Evolutionary conservation across 768 basidiomycete genomes (phyloP).

Genomic region (Pulveroboletus sp.): DNA sequence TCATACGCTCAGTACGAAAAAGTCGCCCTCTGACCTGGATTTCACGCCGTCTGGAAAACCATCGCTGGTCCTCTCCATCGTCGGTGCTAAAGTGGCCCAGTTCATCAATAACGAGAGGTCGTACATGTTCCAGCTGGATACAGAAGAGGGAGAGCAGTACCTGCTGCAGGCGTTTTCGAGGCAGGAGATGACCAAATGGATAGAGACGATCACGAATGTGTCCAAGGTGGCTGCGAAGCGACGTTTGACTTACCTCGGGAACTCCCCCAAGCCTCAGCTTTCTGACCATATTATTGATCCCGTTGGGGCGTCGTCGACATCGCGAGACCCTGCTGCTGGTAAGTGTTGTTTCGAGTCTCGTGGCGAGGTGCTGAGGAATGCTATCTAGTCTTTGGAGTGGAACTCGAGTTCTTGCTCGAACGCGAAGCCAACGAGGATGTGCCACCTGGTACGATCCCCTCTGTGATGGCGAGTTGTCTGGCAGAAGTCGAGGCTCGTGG

Average conservation of each 20-base stretch:
- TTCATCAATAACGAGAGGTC: slow-evolving; percentile 81
- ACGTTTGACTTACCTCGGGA: slow-evolving; percentile 77
- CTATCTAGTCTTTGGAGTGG: slow-evolving; percentile 68
- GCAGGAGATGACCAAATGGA: slow-evolving; percentile 75
- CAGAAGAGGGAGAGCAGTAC: slow-evolving; percentile 86
- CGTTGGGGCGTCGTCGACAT: slow-evolving; percentile 43
- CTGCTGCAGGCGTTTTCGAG: slow-evolving; percentile 70
- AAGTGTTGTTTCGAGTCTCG: slow-evolving; percentile 22
- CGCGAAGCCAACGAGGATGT: slow-evolving; percentile 59
- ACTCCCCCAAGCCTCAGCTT: slow-evolving; percentile 68
- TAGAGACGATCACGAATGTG: slow-evolving; percentile 68
- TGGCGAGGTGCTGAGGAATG: slow-evolving; percentile 6
- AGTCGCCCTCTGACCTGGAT: slow-evolving; percentile 71
- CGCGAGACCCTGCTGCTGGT: slow-evolving; percentile 78
- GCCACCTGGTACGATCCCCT: slow-evolving; percentile 59
- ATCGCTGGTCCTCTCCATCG: slow-evolving; percentile 68
- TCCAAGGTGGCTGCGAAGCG: slow-evolving; percentile 74
- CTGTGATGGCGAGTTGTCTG: slow-evolving; percentile 63
- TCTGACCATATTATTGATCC: slow-evolving; percentile 72
- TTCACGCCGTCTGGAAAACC: slow-evolving; percentile 74
- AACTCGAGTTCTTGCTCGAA: slow-evolving; percentile 63
- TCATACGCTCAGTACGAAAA: slow-evolving; percentile 48
- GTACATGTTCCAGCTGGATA: slow-evolving; percentile 78
- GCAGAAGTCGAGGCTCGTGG: slow-evolving; percentile 73
- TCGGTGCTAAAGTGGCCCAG: slow-evolving; percentile 65